Evolutionary conservation across 495 filamentous ascomycete genomes (phyloP), one percentile per base, ranked within the genome.

Genomic region (Penicillium paxilli): DNA sequence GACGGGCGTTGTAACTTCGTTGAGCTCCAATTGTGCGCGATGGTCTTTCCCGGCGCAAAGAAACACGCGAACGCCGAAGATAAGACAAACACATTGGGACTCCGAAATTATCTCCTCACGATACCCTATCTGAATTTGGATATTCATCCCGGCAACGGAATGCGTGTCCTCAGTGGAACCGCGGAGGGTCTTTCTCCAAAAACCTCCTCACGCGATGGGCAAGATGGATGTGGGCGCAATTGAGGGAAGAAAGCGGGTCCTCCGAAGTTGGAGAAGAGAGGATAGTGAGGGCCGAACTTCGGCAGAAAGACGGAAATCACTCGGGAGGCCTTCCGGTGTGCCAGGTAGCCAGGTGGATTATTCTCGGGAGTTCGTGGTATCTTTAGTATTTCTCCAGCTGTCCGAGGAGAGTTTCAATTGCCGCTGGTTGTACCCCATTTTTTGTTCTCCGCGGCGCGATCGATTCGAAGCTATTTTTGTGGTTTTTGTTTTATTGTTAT

Each of bases 121-220:
- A 35, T 32, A 7, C 19, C 12, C n/a, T n/a, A 7, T 42, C 51
- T 55, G 42, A 20, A 55, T 55, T n/a, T 11, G 49, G 55, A 32
- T 41, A 52, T 50, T 23, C 44, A 47, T 26, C 46, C 51, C 49
- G 42, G 32, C 24, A 32, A 21, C 6, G 10, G 41, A 28, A 40
- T 10, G 21, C 14, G 30, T 44, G 25, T 21, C 16, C 11, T 26
- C 24, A 32, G 60, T 63, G 52, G 53, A 60, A 19, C 52, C 46
- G 53, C 55, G 55, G 46, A 38, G 53, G 48, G 17, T 6, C 17
- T 11, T 26, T 64, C 58, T 51, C 58, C 61, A 57, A 64, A 30
- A 41, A 26, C 48, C 61, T 64, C 61, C 61, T 64, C 61, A 62
- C 49, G 30, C 42, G 45, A 54, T 49, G 51, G 38, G 49, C 54